These are phyloP conservation scores for Bruguiera sexangula DNA, from an alignment of 345 rosid species.

Conservation along the genomic window DNA sequence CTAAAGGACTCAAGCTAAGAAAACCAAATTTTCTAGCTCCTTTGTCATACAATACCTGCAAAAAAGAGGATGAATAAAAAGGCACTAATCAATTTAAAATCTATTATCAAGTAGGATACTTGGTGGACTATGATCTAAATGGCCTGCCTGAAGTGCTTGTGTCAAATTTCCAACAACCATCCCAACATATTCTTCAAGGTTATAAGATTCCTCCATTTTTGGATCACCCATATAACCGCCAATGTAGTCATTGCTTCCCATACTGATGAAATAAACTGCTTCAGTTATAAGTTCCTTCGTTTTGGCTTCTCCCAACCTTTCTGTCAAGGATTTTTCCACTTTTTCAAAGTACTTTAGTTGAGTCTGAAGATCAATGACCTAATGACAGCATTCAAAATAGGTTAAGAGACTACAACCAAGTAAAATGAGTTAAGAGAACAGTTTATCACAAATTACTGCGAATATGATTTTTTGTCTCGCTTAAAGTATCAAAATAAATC, in stretches of 20 bases:
- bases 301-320: slow-evolving; percentile 33
- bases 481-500: background rate
- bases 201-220: slow-evolving; percentile 31
- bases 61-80: background rate
- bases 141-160: slow-evolving; percentile 37
- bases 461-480: background rate
- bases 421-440: too few species aligned
- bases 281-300: slow-evolving; percentile 34
- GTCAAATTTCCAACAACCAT: slow-evolving; percentile 61
- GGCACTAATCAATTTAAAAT: background rate
- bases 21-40: slow-evolving; percentile 59
- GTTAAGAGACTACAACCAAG: background rate
- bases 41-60: slow-evolving; percentile 41
- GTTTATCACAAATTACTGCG: too few species aligned
- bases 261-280: slow-evolving; percentile 54
- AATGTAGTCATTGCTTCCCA: slow-evolving; percentile 60
- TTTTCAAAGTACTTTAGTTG: slow-evolving; percentile 39
- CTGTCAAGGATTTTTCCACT: slow-evolving; percentile 31
- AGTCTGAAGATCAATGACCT: slow-evolving; percentile 41
- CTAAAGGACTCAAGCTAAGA: slow-evolving; percentile 47
- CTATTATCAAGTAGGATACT: background rate
- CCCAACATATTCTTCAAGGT: slow-evolving; percentile 34
- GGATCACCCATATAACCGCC: slow-evolving; percentile 46
- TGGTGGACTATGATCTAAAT: background rate
- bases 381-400: background rate